Evolutionary conservation across 371 early-diverging fungal species (phyloP).

Genomic region (Umbelopsis sp.): DNA sequence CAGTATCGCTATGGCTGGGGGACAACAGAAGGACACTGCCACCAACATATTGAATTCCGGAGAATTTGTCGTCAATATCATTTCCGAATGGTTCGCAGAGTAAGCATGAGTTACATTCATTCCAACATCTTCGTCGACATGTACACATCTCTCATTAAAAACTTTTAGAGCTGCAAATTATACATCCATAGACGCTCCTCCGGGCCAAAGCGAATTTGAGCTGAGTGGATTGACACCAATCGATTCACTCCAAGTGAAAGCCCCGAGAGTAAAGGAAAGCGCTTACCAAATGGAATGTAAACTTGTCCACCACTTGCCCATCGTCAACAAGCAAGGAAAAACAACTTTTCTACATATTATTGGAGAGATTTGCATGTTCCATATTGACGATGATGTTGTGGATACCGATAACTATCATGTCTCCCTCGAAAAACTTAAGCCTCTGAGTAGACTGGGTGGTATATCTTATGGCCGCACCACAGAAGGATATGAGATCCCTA

Average conservation of each 20-base stretch:
- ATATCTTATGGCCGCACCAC: constrained; percentile 31
- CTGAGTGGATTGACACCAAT: constrained; percentile 33
- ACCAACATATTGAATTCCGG: constrained; percentile 34
- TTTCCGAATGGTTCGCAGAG: constrained; percentile 40
- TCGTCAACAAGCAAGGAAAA: constrained; percentile 30
- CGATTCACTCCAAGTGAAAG: constrained; percentile 26
- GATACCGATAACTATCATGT: constrained; percentile 16
- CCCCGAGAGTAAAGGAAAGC: constrained; percentile 30
- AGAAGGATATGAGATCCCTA: constrained; percentile 30
- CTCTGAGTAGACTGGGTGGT: constrained; percentile 38
- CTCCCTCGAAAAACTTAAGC: constrained; percentile 25
- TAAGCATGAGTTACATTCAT: neutral
- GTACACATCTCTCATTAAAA: neutral
- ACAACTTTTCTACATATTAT: constrained; percentile 34
- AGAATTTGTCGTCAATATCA: constrained; percentile 44
- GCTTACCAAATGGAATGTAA: constrained; percentile 39
- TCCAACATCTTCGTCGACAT: neutral
- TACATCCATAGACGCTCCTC: constrained; percentile 30
- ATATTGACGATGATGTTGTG: constrained; percentile 30
- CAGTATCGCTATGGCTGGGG: constrained; percentile 28
- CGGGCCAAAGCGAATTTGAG: constrained; percentile 25
- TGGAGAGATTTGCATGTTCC: constrained; percentile 31
- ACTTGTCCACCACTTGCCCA: constrained; percentile 27
- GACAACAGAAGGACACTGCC: constrained; percentile 39
- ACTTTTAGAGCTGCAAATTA: constrained; percentile 31